Evolutionary conservation across 2,329 filamentous ascomycete genomes (phyloP).

Genomic region (Aspergillus versicolor): DNA sequence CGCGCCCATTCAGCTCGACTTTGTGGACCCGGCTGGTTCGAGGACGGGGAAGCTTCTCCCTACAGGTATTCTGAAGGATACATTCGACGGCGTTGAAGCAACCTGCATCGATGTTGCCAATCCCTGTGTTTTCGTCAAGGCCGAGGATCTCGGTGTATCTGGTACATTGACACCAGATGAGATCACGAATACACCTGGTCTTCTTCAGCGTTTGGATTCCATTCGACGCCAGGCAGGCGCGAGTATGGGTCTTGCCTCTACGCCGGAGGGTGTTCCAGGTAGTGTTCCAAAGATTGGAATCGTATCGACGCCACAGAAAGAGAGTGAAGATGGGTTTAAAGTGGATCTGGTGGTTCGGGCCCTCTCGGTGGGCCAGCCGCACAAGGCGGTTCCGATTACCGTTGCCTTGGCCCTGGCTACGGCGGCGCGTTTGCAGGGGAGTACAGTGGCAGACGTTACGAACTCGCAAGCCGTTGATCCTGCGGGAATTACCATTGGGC

Average conservation of each 20-base stretch:
- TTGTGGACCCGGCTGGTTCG: slow-evolving; percentile 62
- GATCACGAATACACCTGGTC: slow-evolving; percentile 47
- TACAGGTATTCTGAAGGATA: slow-evolving; percentile 57
- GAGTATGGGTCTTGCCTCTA: slow-evolving; percentile 59
- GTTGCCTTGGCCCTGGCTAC: slow-evolving; percentile 53
- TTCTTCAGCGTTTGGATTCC: slow-evolving; percentile 52
- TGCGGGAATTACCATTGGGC: slow-evolving; percentile 43
- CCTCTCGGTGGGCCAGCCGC: slow-evolving; percentile 57
- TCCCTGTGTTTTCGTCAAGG: slow-evolving; percentile 62
- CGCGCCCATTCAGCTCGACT: slow-evolving; percentile 60
- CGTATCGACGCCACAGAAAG: slow-evolving; percentile 39
- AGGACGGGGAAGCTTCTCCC: slow-evolving; percentile 63
- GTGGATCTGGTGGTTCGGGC: slow-evolving; percentile 48
- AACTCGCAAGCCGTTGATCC: slow-evolving; percentile 24
- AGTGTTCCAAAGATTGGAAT: slow-evolving; percentile 64
- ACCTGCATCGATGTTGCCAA: slow-evolving; percentile 66
- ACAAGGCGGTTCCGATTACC: slow-evolving; percentile 58
- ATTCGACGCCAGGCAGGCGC: slow-evolving; percentile 60
- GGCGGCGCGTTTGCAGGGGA: slow-evolving; percentile 47
- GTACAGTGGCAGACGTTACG: slow-evolving; percentile 37
- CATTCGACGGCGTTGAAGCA: slow-evolving; percentile 49
- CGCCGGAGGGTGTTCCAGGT: slow-evolving; percentile 49
- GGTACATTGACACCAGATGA: slow-evolving; percentile 52
- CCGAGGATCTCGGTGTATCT: slow-evolving; percentile 48
- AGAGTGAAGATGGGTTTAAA: slow-evolving; percentile 10